Conservation (phyloP, 805 yeast species). For the Cyberlindnera mycetangii region DNA sequence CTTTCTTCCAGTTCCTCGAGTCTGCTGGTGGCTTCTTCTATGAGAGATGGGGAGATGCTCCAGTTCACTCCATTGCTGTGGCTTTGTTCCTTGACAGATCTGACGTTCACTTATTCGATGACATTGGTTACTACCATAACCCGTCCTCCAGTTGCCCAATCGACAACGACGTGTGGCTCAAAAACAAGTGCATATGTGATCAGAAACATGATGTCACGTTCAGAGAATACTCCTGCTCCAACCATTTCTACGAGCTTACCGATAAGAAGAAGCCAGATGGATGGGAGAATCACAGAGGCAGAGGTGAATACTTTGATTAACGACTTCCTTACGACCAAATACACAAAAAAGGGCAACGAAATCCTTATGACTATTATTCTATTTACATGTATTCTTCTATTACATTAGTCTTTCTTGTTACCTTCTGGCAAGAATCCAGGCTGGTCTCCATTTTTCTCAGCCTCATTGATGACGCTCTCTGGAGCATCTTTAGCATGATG, state of each 20-base stretch:
- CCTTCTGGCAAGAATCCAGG: slow-evolving; percentile 8
- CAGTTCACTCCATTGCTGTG: slow-evolving; percentile 84
- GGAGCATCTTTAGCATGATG: slow-evolving; percentile 72
- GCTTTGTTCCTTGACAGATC: slow-evolving; percentile 66
- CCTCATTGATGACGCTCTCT: slow-evolving; percentile 24
- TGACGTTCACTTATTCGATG: slow-evolving; percentile 75
- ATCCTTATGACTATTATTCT: not conserved
- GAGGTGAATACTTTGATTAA: slow-evolving; percentile 15
- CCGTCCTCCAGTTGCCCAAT: slow-evolving; percentile 64
- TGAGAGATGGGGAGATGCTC: slow-evolving; percentile 91
- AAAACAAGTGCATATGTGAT: slow-evolving; percentile 51
- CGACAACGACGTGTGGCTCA: slow-evolving; percentile 40
- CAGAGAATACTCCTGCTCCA: slow-evolving; percentile 68
- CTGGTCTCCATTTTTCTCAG: not conserved
- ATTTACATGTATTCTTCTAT: not conserved
- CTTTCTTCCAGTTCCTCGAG: slow-evolving; percentile 46
- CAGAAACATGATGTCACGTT: slow-evolving; percentile 70
- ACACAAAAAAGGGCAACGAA: not conserved
- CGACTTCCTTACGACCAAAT: not conserved
- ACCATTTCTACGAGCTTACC: slow-evolving; percentile 53
- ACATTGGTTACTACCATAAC: slow-evolving; percentile 75
- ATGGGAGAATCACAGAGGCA: slow-evolving; percentile 54
- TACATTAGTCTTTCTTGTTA: not conserved
- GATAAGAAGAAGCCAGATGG: slow-evolving; percentile 57
- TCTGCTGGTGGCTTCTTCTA: slow-evolving; percentile 50